Evolutionary conservation across 2,329 filamentous ascomycete species (phyloP), one percentile per base, ranked within the genome.

Genomic region (Fusarium coicis): DNA sequence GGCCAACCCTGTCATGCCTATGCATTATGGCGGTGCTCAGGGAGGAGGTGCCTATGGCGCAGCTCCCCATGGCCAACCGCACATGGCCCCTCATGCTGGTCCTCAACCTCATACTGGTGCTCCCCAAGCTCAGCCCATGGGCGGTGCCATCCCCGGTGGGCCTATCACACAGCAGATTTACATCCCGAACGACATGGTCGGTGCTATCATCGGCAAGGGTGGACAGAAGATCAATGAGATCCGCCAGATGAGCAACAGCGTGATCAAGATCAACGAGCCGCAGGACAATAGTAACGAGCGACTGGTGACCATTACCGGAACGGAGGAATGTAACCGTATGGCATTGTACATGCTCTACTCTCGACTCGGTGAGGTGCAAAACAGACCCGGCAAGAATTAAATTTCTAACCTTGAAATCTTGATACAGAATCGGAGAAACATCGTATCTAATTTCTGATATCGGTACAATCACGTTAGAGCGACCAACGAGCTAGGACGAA

Each of bases 221-320:
- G 96, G 96, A 74, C 93, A 95, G 63, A 99, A 99, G 89, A 99
- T 99, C 88, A 99, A 99, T 81, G 96, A 99, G 84, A 99, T 99
- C 75, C 92, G 96, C 76, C 95, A 98, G 82, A 91, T 99, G 78
- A 97, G 93, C 82, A 96, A 96, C 76, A 98, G 96, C 84, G 95
- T 99, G 52, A 98, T 99, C 83, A 99, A 99, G 87, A 99, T 99
- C 87, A 98, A 99, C 81, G 96, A 99, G 82, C 96, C 96, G 3
- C 96, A 98, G 82, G 96, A 98, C 83, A 98, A 97, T 85, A 98
- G 94, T 88, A 99, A 98, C 80, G 96, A 99, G 86, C 92, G 96
- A 72, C 87, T 99, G 67, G 96, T 99, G 65, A 99, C 96, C 21
- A 97, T 99, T 77, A 98, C 96, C 4, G 96, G 96, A 74, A 98